A percentile compares a stretch with the other conserved stretches of the same genome.
Conservation (phyloP, 2,329 filamentous ascomycete genomes). For the Zymoseptoria brevis region DNA sequence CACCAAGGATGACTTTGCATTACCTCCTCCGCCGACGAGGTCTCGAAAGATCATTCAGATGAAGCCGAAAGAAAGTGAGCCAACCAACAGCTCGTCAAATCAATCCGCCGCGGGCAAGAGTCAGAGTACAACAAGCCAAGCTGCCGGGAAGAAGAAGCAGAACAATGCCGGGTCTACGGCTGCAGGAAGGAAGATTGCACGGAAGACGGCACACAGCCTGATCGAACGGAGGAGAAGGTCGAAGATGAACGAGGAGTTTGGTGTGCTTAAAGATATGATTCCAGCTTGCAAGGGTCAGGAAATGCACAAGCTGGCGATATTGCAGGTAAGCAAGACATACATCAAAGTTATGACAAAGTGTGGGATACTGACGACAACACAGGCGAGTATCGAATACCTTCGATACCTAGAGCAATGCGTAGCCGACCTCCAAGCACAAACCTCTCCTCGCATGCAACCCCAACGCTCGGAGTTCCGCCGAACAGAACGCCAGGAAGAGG, state of each 20-base stretch:
- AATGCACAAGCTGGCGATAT: slow-evolving; percentile 95
- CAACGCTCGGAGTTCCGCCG: slow-evolving; percentile 18
- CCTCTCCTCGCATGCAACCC: slow-evolving; percentile 22
- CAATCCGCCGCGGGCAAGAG: slow-evolving; percentile 14
- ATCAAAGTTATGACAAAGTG: neutral
- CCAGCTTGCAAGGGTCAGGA: slow-evolving; percentile 87
- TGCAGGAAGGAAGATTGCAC: slow-evolving; percentile 85
- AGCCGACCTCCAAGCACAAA: slow-evolving; percentile 60
- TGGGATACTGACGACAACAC: slow-evolving; percentile 3
- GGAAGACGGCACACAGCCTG: slow-evolving; percentile 91
- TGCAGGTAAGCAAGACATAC: slow-evolving; percentile 57
- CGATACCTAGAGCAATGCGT: slow-evolving; percentile 89
- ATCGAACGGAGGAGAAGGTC: slow-evolving; percentile 84
- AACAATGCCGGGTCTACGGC: slow-evolving; percentile 62
- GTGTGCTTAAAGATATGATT: slow-evolving; percentile 86
- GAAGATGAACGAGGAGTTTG: slow-evolving; percentile 99
- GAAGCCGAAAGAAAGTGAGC: slow-evolving; percentile 54
- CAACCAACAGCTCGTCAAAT: slow-evolving; percentile 2
- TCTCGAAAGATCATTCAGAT: slow-evolving; percentile 97
- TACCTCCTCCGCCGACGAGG: slow-evolving; percentile 86
- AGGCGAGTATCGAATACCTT: slow-evolving; percentile 96
- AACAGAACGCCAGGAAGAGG: slow-evolving; percentile 35
- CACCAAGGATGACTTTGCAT: slow-evolving; percentile 59
- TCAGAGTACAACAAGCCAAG: slow-evolving; percentile 17
- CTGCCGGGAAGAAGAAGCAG: slow-evolving; percentile 64